These are phyloP conservation scores for Phenoliferia sp. DNA, from an alignment of 1,284 basidiomycete genomes.

Conservation along the genomic window DNA sequence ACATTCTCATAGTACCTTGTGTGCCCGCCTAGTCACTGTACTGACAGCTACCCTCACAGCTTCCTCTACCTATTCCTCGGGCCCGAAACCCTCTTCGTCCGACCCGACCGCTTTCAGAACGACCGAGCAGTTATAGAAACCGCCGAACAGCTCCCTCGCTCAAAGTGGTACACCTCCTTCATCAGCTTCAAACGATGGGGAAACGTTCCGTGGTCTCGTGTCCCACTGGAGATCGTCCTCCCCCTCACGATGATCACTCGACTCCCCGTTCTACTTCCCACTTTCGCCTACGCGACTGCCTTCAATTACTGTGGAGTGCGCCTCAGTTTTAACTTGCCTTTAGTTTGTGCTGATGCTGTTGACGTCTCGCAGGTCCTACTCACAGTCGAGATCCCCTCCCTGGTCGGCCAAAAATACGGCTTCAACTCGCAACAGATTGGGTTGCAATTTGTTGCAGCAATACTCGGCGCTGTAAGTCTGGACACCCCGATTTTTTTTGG, in stretches of 20 bases:
- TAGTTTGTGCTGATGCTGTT: no score
- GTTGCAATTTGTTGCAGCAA: slow-evolving; percentile 12
- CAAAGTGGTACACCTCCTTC: no score
- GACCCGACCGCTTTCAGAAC: slow-evolving; percentile 6
- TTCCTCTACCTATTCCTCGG: slow-evolving; percentile 18
- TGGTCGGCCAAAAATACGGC: slow-evolving; percentile 16
- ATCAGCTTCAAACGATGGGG: slow-evolving; percentile 17
- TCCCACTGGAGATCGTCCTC: slow-evolving; percentile 13
- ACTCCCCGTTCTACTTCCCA: slow-evolving; percentile 18
- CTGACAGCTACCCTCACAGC: background rate
- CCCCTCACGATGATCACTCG: slow-evolving; percentile 13
- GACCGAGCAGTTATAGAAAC: slow-evolving; percentile 10
- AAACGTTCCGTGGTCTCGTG: slow-evolving; percentile 9
- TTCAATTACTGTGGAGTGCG: no score
- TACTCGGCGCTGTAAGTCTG: slow-evolving; percentile 17
- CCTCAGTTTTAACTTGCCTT: no score
- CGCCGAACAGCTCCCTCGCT: no score
- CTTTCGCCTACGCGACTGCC: slow-evolving; percentile 15
- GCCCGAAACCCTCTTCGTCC: slow-evolving; percentile 25
- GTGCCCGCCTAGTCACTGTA: background rate
- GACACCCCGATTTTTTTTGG: no score
- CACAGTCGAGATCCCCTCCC: slow-evolving; percentile 27
- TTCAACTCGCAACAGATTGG: slow-evolving; percentile 27
- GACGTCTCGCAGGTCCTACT: slow-evolving; percentile 18
- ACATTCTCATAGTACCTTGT: background rate